phyloP scores from a whole-genome alignment of 495 filamentous ascomycete species.

The Thozetella sp. region DNA sequence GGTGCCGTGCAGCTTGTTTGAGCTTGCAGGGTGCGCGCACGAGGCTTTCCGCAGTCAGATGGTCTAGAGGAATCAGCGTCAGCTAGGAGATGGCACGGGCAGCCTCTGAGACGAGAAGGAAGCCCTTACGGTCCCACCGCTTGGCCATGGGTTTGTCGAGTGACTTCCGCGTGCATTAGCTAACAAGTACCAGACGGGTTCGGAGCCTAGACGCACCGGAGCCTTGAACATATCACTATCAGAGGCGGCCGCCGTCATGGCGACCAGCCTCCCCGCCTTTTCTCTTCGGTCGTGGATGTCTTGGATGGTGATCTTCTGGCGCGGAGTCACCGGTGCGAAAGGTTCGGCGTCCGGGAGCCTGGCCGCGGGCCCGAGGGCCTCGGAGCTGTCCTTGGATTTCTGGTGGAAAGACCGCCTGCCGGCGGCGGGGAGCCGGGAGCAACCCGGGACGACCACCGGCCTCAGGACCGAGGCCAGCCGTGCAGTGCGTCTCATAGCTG shows the following conservation, averaged over 20 bases:
- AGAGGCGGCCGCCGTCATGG: conserved; percentile 74
- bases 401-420: conserved; percentile 12
- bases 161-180: conserved; percentile 20
- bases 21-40: conserved; percentile 63
- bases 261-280: conserved; percentile 66
- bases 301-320: conserved; percentile 66
- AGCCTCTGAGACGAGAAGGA: not conserved
- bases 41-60: conserved; percentile 57
- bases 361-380: conserved; percentile 13
- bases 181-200: not conserved
- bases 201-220: conserved; percentile 42
- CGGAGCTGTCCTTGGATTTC: conserved; percentile 12
- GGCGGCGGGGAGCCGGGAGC: not conserved
- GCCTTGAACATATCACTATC: conserved; percentile 87
- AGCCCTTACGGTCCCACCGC: conserved; percentile 78
- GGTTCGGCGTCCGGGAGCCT: conserved; percentile 18
- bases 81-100: not conserved
- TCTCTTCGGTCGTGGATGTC: conserved; percentile 69
- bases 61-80: conserved; percentile 27
- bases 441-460: conserved; percentile 1
- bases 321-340: conserved; percentile 2
- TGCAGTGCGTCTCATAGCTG: conserved; percentile 2
- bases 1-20: conserved; percentile 72
- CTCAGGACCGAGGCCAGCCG: conserved; percentile 1
- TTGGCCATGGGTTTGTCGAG: conserved; percentile 75